phyloP scores from a whole-genome alignment of 345 rosid genomes.

The Isatis tinctoria region DNA sequence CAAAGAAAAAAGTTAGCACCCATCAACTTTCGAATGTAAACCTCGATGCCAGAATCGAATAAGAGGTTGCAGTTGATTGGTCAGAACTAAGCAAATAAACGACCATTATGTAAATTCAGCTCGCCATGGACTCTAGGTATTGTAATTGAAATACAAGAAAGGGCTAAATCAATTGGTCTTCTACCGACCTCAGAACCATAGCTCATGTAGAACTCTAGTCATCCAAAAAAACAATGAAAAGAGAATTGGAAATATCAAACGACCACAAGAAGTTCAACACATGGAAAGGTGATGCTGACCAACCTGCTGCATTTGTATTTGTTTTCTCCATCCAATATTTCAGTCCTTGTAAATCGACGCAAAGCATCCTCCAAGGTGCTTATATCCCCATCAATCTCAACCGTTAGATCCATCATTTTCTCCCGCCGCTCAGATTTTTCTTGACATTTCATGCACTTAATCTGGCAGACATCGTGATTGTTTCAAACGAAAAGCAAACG shows the following conservation, averaged over 20 bases:
- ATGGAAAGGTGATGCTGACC: conserved; percentile 19
- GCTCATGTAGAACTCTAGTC: neutral
- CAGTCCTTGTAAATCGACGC: conserved; percentile 69
- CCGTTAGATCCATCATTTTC: conserved; percentile 97
- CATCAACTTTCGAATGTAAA: neutral
- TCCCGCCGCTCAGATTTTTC: conserved; percentile 80
- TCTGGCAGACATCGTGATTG: conserved; percentile 38
- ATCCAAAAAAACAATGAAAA: conserved; percentile 5
- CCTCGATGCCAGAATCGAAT: neutral
- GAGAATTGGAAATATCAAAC: neutral
- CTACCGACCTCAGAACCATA: neutral
- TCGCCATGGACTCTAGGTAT: neutral
- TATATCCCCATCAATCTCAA: conserved; percentile 91
- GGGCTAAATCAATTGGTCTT: neutral
- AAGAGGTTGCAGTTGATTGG: neutral
- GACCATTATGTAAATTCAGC: conserved; percentile 8
- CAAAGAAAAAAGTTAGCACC: conserved; percentile 6
- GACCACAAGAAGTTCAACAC: neutral
- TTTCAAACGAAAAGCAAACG: neutral
- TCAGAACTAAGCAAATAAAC: conserved; percentile 4
- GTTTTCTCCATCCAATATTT: conserved; percentile 95
- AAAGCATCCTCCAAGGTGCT: conserved; percentile 91
- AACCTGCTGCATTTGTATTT: conserved; percentile 92
- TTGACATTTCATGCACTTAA: conserved; percentile 83
- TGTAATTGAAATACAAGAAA: neutral